Conservation (phyloP, 2,329 filamentous ascomycete genomes). For the Aspergillus vadensis region DNA sequence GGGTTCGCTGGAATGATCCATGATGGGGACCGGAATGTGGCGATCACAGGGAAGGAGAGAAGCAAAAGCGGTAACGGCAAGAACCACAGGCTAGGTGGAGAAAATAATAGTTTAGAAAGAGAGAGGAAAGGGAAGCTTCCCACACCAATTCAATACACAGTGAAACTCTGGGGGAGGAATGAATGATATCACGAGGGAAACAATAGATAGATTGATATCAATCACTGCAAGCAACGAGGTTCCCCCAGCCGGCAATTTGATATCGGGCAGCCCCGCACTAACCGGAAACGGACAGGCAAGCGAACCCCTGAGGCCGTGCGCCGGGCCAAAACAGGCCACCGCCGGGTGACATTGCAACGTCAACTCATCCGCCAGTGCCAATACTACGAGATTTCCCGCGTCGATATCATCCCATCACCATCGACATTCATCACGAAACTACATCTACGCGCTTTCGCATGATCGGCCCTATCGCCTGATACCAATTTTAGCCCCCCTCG, state of each 20-base stretch:
- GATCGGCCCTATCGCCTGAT: conserved; percentile 62
- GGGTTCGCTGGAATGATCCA: conserved; percentile 40
- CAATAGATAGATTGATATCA: background rate
- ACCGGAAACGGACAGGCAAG: conserved; percentile 42
- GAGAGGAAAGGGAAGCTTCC: too few relatives aligned
- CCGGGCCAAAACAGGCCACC: conserved; percentile 45
- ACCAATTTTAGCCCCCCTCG: conserved; percentile 63
- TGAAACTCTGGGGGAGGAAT: too few relatives aligned
- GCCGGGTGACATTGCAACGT: conserved; percentile 46
- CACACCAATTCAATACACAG: too few relatives aligned
- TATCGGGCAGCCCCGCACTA: conserved; percentile 48
- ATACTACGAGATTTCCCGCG: conserved; percentile 35
- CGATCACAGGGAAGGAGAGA: background rate
- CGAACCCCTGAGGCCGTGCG: conserved; percentile 48
- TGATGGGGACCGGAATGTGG: conserved; percentile 18
- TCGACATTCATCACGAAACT: conserved; percentile 59
- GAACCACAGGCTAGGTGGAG: too few relatives aligned
- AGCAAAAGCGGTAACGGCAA: background rate
- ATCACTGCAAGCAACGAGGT: conserved; percentile 13
- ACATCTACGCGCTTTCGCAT: conserved; percentile 56
- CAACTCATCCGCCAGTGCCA: conserved; percentile 45
- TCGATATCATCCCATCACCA: conserved; percentile 49
- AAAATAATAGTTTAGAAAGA: too few relatives aligned
- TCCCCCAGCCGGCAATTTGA: conserved; percentile 37
- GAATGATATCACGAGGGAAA: background rate